These are phyloP conservation scores for Paulownia fortunei DNA, from an alignment of 257 asterid genomes.

Conservation along the genomic window DNA sequence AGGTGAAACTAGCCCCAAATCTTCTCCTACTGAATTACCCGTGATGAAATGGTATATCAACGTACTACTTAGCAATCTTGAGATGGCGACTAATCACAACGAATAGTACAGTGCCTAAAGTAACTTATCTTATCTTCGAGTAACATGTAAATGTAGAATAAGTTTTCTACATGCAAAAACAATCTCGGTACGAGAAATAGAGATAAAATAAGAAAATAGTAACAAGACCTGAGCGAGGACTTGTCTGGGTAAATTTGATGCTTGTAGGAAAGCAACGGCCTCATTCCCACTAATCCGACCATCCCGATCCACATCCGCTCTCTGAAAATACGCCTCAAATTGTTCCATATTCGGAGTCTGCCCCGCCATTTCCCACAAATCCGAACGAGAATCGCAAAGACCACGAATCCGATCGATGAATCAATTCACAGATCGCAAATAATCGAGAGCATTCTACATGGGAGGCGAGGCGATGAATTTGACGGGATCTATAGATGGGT, in stretches of 20 bases:
- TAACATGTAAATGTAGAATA: not conserved
- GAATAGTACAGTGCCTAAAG: conserved; percentile 16
- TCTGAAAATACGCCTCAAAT: conserved; percentile 80
- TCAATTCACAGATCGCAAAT: conserved; percentile 46
- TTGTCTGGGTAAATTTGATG: conserved; percentile 72
- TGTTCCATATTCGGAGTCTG: conserved; percentile 64
- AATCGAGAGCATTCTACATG: conserved; percentile 39
- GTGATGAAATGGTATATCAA: not conserved
- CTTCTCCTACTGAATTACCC: conserved; percentile 1
- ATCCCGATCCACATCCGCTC: conserved; percentile 95
- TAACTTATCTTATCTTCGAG: conserved; percentile 20
- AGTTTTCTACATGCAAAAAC: not conserved
- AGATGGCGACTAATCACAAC: conserved; percentile 16
- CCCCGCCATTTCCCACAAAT: conserved; percentile 46
- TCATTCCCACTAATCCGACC: conserved; percentile 91
- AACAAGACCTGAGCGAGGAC: conserved; percentile 93
- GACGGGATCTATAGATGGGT: conserved; percentile 37
- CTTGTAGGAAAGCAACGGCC: conserved; percentile 86
- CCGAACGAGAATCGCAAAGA: conserved; percentile 30
- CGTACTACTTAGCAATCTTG: conserved; percentile 16
- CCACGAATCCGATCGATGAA: conserved; percentile 40
- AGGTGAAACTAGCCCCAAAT: conserved; percentile 11
- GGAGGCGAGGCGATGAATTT: conserved; percentile 16
- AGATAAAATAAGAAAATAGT: not conserved
- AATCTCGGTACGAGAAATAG: not conserved